These are phyloP conservation scores for Trichomonas gallinae DNA, from an alignment of 208 protist genomes.

Conservation along the genomic window DNA sequence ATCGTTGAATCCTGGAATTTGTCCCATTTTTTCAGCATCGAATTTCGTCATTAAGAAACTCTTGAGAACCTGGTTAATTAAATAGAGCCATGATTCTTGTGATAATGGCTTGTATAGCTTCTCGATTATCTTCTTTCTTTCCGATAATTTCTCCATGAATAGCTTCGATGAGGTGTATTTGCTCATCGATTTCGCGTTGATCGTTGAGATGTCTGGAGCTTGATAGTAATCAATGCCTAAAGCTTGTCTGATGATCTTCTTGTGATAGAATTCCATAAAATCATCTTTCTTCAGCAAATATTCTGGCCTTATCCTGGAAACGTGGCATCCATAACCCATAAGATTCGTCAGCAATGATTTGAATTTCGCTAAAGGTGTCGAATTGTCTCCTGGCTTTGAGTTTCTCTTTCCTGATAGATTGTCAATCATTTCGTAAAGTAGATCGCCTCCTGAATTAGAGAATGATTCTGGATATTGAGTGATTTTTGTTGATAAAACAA, in stretches of 20 bases:
- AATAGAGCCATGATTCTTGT: background rate
- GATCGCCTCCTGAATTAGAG: background rate
- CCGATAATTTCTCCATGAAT: background rate
- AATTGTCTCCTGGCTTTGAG: background rate
- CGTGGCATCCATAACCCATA: background rate
- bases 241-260: background rate
- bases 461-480: background rate
- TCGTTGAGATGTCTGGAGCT: background rate
- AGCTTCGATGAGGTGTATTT: background rate
- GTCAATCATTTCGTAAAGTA: background rate
- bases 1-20: background rate
- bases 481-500: background rate
- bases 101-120: background rate
- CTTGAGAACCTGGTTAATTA: background rate
- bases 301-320: background rate
- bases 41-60: background rate
- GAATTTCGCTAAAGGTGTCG: too few relatives aligned
- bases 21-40: background rate
- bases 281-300: background rate
- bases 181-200: background rate
- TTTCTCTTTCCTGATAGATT: background rate
- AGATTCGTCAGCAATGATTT: background rate
- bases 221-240: background rate
- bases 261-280: background rate
- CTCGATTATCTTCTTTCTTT: background rate